phyloP scores from a whole-genome alignment of 768 basidiomycete genomes.

The Nidularia pulvinata region DNA sequence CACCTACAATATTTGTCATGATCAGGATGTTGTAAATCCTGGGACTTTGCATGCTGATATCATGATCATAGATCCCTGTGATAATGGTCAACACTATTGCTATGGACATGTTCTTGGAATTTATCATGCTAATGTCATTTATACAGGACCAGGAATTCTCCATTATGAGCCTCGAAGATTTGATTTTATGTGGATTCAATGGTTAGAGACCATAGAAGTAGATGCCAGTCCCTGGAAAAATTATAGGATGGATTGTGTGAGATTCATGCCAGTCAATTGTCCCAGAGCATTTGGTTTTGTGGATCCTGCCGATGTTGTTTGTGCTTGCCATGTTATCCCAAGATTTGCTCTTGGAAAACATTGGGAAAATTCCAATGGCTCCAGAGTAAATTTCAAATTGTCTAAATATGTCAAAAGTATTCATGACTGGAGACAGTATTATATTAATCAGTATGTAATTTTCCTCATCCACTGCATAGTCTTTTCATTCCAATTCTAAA shows the following conservation, averaged over 20 bases:
- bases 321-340: neutral
- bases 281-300: neutral
- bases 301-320: neutral
- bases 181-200: conserved; percentile 9
- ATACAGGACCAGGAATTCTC: neutral
- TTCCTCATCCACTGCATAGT: too few species aligned
- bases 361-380: too few species aligned
- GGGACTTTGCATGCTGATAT: conserved; percentile 2
- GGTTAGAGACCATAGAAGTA: neutral
- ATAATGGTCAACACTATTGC: neutral
- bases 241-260: neutral
- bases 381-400: too few species aligned
- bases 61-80: neutral
- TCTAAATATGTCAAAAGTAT: too few species aligned
- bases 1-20: conserved; percentile 3
- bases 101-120: conserved; percentile 6
- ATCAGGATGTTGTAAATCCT: conserved; percentile 3
- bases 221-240: neutral
- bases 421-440: too few species aligned
- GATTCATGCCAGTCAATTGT: neutral
- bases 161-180: neutral
- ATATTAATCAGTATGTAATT: too few species aligned
- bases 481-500: too few species aligned
- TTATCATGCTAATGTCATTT: conserved; percentile 7
- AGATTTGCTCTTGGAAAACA: too few species aligned